Percentiles rank a stretch among this genome's conserved stretches.
Conservation (phyloP, 73 alveolate genomes). For the Uronychia setigera region DNA sequence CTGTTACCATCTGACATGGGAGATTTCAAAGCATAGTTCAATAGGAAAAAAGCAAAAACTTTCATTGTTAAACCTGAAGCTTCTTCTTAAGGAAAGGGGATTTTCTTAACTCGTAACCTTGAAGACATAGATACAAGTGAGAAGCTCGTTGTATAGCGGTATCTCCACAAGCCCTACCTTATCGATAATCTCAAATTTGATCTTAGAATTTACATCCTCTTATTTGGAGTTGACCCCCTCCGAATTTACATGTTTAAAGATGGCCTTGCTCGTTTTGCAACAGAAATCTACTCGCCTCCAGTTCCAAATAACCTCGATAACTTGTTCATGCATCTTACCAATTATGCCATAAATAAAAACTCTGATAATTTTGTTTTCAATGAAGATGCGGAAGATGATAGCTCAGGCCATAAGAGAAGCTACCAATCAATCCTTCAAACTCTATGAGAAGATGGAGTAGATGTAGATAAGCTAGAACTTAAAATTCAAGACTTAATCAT, state of each 20-base stretch:
- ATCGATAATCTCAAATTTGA: slow-evolving; percentile 94
- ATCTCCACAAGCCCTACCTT: slow-evolving; percentile 89
- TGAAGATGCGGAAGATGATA: slow-evolving; percentile 60
- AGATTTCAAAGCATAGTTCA: slow-evolving; percentile 62
- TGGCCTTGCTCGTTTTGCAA: slow-evolving; percentile 97
- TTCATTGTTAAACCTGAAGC: slow-evolving; percentile 88
- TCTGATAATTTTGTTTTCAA: slow-evolving; percentile 4
- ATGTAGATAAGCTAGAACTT: slow-evolving; percentile 28
- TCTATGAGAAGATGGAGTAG: slow-evolving; percentile 42
- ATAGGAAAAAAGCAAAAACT: slow-evolving; percentile 53
- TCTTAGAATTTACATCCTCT: slow-evolving; percentile 90
- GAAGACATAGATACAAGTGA: slow-evolving; percentile 77
- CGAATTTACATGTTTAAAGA: slow-evolving; percentile 90
- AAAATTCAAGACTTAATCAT: slow-evolving; percentile 63
- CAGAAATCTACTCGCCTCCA: slow-evolving; percentile 86
- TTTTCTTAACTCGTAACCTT: slow-evolving; percentile 70
- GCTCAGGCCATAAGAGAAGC: slow-evolving; percentile 70
- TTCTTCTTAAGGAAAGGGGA: slow-evolving; percentile 87
- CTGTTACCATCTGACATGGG: slow-evolving; percentile 80
- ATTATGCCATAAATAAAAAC: slow-evolving; percentile 51
- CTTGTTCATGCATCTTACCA: slow-evolving; percentile 60
- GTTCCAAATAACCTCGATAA: slow-evolving; percentile 66
- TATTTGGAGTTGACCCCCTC: slow-evolving; percentile 94
- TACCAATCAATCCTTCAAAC: slow-evolving; percentile 32
- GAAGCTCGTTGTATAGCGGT: slow-evolving; percentile 86